Evolutionary conservation across 1,284 basidiomycete genomes (phyloP), one percentile per base, ranked within the genome.

Genomic region (Violaceomyces palustris): DNA sequence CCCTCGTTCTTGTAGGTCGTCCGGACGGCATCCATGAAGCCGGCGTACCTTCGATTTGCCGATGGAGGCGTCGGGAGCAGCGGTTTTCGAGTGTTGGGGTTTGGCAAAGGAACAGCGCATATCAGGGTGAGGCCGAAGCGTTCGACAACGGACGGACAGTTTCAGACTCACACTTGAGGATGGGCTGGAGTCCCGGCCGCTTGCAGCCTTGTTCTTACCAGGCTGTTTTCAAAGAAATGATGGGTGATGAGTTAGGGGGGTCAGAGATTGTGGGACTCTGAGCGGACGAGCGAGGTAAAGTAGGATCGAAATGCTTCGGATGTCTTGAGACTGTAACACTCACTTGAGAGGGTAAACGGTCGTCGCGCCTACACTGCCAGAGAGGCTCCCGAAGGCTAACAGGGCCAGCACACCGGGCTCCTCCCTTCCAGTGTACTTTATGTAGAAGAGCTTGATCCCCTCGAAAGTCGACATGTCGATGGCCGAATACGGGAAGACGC

Each of bases 171-270:
- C 31, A 40, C 27, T 11, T 32, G 32, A 1, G 62, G 70, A 39
- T 73, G 70, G 1, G 69, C 64, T 1, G 68, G 68, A 3, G 69
- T 72, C 1, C 94, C 94, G 1, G 90, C 91, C 2, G 94, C 94
- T 75, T 99, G 94, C 47, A 98, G 74, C 36, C 93, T 83, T 9
- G 94, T 99, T 22, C 93, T 82, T 17, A 99, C 85, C 28, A 98
- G 80, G 75, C 94, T 97, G 57, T 17, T n/a, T n/a, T n/a, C n/a
- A n/a, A n/a, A n/a, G n/a, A n/a, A n/a, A n/a, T n/a, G n/a, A n/a
- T n/a, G n/a, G 22, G 22, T 5, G 9, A 8, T 11, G 5, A 38
- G 36, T 15, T 14, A 28, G 24, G 24, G 14, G 36, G n/a, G 29
- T 14, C 6, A 26, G 25, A n/a, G 28, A 39, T 22, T 11, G 15